phyloP scores from a whole-genome alignment of 2,329 filamentous ascomycete genomes.

The Cercospora sp. region DNA sequence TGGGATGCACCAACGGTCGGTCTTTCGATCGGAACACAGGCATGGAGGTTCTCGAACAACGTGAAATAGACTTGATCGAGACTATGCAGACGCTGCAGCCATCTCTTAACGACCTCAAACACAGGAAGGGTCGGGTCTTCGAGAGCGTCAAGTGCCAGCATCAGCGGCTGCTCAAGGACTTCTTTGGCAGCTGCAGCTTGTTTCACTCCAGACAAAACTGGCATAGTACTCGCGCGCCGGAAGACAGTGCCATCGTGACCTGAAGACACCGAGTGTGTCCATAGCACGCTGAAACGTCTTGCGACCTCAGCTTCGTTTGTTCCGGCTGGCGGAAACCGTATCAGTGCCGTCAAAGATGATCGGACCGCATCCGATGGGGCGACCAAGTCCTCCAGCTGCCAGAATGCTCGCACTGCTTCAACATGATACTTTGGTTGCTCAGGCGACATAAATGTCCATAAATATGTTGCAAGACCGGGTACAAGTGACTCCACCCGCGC shows the following conservation, averaged over 20 bases:
- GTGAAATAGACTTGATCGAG: slow-evolving; percentile 52
- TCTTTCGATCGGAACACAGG: neutral
- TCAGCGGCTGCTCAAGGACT: slow-evolving; percentile 77
- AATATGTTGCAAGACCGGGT: slow-evolving; percentile 65
- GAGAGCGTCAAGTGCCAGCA: slow-evolving; percentile 78
- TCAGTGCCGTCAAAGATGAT: slow-evolving; percentile 26
- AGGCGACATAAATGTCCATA: slow-evolving; percentile 82
- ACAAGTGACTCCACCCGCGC: slow-evolving; percentile 64
- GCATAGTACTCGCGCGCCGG: slow-evolving; percentile 35
- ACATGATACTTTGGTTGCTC: slow-evolving; percentile 89
- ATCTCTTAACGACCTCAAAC: slow-evolving; percentile 74
- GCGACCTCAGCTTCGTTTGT: slow-evolving; percentile 55
- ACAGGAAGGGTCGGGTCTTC: slow-evolving; percentile 70
- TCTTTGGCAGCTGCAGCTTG: slow-evolving; percentile 40
- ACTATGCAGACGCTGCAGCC: slow-evolving; percentile 67
- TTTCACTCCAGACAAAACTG: slow-evolving; percentile 30
- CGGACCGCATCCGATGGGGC: slow-evolving; percentile 23
- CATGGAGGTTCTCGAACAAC: slow-evolving; percentile 26
- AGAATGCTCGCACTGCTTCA: slow-evolving; percentile 81
- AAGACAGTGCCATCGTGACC: slow-evolving; percentile 7
- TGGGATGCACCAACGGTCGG: neutral
- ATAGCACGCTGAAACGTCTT: slow-evolving; percentile 72
- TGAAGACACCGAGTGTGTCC: slow-evolving; percentile 67
- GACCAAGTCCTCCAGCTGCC: slow-evolving; percentile 69
- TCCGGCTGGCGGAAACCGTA: slow-evolving; percentile 11